Base-by-base conservation (phyloP, 2,329 filamentous ascomycete species). In the Hypocreales sp. region DNA sequence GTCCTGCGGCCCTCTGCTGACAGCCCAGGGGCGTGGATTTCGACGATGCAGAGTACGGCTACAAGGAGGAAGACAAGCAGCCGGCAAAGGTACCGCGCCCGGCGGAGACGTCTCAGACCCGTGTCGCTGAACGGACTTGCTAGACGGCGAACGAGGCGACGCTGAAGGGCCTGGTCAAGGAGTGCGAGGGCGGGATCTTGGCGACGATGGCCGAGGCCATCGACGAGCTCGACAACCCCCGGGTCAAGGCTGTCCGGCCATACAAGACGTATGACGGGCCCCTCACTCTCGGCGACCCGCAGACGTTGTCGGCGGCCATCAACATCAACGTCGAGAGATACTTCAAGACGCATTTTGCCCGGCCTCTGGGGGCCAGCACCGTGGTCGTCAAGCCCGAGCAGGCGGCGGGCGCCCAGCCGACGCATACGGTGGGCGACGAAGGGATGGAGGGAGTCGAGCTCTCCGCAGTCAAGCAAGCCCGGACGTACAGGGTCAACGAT, bases 201-300 rank as follows among this genome's bases (percentile, higher is more conserved):
- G 87, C 79, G n/a, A 93, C 86, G 5, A 69, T 93, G 26, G 78
- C 75, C 9, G 78, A 92, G 51, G 90, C 86, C 4, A 72, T 94
- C 28, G 70, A 78, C 24, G 79, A 90, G 46, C 64, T 94, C 10
- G 67, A 76, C 5, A 76, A 68, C 4, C 90, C 90, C 5, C 64
- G 77, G 26, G 56, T 87, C 37, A 95, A 93, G 49, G 50, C 61
- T 5, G 67, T 73, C n/a, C 74, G 71, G 35, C 79, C 83, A 2
- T 77, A 81, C 40, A 74, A 78, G 31, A 75, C 72, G 2, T 98
- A 80, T 47, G 82, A 79, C 40, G 87, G 87, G 1, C 56, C 66
- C 3, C 64, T 98, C 16, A 83, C 73, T 0, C 65, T 98, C 3
- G 90, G 90, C 4, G 71, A 94, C 39, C 67, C 74, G 0, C 56